A percentile compares a stretch with the other conserved stretches of the same genome.
Evolutionary conservation across 139 green algal species (phyloP).

Genomic region (Zygnema circumcarinatum): DNA sequence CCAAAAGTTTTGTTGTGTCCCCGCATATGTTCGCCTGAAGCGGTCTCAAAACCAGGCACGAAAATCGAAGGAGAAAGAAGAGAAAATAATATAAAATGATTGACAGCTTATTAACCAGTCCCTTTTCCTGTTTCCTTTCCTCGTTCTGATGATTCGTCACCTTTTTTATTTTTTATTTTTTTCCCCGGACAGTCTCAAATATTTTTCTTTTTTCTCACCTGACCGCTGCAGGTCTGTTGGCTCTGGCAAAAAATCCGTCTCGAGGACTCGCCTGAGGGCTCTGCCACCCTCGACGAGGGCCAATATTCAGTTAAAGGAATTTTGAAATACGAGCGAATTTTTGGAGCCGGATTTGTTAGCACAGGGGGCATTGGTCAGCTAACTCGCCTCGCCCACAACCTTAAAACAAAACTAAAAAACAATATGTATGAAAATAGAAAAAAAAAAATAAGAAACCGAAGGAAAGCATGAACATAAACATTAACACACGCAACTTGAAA

Average conservation of each 20-base stretch:
- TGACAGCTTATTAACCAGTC: neutral
- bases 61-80: neutral
- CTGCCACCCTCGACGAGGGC: constrained; percentile 67
- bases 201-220: neutral
- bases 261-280: neutral
- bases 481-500: too few species aligned
- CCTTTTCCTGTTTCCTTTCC: neutral
- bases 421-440: too few species aligned
- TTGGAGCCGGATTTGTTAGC: constrained; percentile 79
- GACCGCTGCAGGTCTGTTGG: constrained; percentile 60
- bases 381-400: neutral
- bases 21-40: constrained; percentile 87
- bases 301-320: constrained; percentile 77
- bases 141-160: neutral
- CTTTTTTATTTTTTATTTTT: neutral
- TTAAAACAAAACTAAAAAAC: neutral
- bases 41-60: constrained; percentile 83
- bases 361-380: constrained; percentile 69
- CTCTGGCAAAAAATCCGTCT: constrained; percentile 68
- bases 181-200: neutral
- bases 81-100: neutral
- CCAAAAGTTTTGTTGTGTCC: too few species aligned
- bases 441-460: too few species aligned
- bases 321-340: constrained; percentile 79
- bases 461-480: too few species aligned